A percentile compares a stretch with the other conserved stretches of the same genome.
Conservation (phyloP, 2,329 filamentous ascomycete genomes). For the Fonsecaea nubica region DNA sequence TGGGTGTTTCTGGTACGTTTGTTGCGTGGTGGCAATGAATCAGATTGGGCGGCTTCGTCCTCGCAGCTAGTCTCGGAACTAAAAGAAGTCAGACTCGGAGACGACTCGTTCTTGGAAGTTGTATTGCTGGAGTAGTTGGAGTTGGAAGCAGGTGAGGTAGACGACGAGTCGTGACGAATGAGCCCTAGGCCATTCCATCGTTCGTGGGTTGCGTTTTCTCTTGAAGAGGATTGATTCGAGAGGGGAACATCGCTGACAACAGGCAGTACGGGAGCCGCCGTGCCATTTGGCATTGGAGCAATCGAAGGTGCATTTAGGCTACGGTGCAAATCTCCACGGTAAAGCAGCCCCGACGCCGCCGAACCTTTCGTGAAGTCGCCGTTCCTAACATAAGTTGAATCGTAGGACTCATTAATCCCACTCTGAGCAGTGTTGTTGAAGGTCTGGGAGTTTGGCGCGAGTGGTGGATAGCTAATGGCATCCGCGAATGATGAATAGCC, state of each 20-base stretch:
- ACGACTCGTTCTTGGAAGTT: conserved; percentile 2
- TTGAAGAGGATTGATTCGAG: neutral
- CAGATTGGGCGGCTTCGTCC: conserved; percentile 3
- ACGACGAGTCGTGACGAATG: conserved; percentile 13
- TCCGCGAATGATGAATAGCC: conserved; percentile 1
- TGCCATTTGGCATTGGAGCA: neutral
- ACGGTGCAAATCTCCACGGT: neutral
- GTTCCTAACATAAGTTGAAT: neutral
- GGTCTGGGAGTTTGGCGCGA: neutral
- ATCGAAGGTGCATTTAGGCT: conserved; percentile 10
- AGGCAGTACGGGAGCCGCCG: neutral
- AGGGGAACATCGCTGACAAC: neutral
- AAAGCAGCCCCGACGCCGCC: neutral
- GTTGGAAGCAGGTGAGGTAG: conserved; percentile 23
- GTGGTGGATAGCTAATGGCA: neutral
- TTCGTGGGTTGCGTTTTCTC: neutral
- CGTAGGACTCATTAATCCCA: conserved; percentile 3
- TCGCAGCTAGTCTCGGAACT: conserved; percentile 25
- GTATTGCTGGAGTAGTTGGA: conserved; percentile 16
- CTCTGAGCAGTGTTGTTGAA: neutral
- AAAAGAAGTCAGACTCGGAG: conserved; percentile 11
- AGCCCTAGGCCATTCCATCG: conserved; percentile 7
- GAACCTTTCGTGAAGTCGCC: neutral
- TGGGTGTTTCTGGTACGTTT: neutral
- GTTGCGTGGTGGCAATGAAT: neutral